Conservation (phyloP, 2,329 filamentous ascomycete species). For the Bisporella sp. region DNA sequence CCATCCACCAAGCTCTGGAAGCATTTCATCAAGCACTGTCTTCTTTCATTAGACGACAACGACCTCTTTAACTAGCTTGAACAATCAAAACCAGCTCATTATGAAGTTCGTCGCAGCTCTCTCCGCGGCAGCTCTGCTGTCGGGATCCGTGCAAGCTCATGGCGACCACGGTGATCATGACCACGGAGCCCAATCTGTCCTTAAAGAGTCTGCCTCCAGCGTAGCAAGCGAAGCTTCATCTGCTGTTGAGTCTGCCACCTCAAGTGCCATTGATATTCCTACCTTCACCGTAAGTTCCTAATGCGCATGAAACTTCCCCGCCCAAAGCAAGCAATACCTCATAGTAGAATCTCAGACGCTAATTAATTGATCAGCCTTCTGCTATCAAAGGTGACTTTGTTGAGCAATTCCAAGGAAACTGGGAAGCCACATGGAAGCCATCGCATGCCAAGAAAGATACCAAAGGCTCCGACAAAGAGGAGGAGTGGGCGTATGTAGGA, state of each 20-base stretch:
- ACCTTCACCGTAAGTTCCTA: conserved; percentile 73
- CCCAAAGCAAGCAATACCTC: neutral
- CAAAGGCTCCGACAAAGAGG: conserved; percentile 61
- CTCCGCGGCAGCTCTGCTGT: conserved; percentile 66
- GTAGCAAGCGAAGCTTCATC: conserved; percentile 31
- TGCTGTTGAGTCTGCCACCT: conserved; percentile 37
- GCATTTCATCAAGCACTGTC: conserved; percentile 14
- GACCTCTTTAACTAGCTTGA: conserved; percentile 14
- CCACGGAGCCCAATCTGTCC: conserved; percentile 40
- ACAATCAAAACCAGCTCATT: conserved; percentile 21
- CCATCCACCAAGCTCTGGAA: conserved; percentile 22
- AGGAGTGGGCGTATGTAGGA: conserved; percentile 96
- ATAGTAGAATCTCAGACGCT: conserved; percentile 10
- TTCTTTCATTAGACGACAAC: conserved; percentile 16
- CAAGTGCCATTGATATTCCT: conserved; percentile 59
- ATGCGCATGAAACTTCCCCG: conserved; percentile 15
- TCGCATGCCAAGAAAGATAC: conserved; percentile 94
- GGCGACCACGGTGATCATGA: conserved; percentile 16
- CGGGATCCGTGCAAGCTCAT: conserved; percentile 62
- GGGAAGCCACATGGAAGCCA: conserved; percentile 88
- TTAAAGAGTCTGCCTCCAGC: conserved; percentile 34
- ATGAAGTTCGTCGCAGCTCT: conserved; percentile 83
- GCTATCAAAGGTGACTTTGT: conserved; percentile 87
- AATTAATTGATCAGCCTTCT: conserved; percentile 57
- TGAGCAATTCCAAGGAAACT: conserved; percentile 97